Evolutionary conservation across 169 alveolate genomes (phyloP).

Genomic region (Cytauxzoon felis): DNA sequence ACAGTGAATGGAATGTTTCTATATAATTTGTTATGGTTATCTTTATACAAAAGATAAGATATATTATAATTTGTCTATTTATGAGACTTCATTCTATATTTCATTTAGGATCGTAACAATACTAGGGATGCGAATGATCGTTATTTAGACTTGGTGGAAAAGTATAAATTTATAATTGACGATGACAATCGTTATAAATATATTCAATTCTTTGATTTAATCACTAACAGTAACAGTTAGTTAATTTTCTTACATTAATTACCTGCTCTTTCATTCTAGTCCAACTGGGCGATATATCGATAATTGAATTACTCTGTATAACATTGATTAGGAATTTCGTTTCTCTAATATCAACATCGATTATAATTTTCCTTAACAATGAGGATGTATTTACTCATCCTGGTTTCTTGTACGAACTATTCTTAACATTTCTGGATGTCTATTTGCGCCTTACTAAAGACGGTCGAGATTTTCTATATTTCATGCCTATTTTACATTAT

Average conservation of each 20-base stretch:
- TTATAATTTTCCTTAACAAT: constrained; percentile 23
- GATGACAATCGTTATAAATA: constrained; percentile 26
- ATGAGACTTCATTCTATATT: too few relatives aligned
- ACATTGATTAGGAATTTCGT: constrained; percentile 19
- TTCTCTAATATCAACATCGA: constrained; percentile 13
- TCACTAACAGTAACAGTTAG: constrained; percentile 9
- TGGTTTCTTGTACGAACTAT: constrained; percentile 30
- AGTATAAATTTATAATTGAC: constrained; percentile 32
- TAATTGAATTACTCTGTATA: constrained; percentile 36
- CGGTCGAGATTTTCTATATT: constrained; percentile 7
- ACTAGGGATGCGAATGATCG: constrained; percentile 15
- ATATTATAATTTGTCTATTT: too few relatives aligned
- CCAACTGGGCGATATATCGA: constrained; percentile 6
- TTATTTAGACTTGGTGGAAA: constrained; percentile 20
- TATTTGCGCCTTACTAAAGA: constrained; percentile 45
- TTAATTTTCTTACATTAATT: background rate
- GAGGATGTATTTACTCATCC: constrained; percentile 13
- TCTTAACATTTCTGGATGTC: constrained; percentile 33
- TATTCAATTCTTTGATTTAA: constrained; percentile 29
- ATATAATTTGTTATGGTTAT: too few relatives aligned
- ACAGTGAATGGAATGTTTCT: too few relatives aligned
- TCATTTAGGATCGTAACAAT: constrained; percentile 48
- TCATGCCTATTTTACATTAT: constrained; percentile 27
- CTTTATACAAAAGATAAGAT: too few relatives aligned
- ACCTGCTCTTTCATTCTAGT: background rate